Evolutionary conservation across 352 stramenopile genomes (phyloP), one percentile per base, ranked within the genome.

Genomic region (Globisporangium takayamanum): DNA sequence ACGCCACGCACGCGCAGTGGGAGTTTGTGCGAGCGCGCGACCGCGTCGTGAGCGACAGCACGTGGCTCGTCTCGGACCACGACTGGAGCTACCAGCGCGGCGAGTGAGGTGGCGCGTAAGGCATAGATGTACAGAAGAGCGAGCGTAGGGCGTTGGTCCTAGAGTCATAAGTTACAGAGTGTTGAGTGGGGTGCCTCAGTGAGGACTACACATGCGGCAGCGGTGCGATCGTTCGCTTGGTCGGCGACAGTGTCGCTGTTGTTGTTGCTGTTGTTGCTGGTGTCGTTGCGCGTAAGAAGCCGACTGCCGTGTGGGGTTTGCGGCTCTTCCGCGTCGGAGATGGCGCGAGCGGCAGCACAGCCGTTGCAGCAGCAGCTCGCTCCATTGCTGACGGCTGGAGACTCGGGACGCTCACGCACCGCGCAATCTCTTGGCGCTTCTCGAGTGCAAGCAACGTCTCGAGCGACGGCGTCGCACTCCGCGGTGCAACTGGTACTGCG

Each of bases 331-430:
- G 70, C 2, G 51, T 70, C 1, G 57, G 50, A 7, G 56, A 64
- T 3, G 48, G 61, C 0, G 49, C 51, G 18, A 51, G 49, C 18
- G 41, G 50, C 12, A 53, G 44, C 20, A 26, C 14, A 5, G 55
- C 37, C 2, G 52, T 44, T 6, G 70, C 64, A 14, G 68, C 66
- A 1, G 62, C 16, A 18, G 73, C 76, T 37, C 69, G 66, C 44
- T 89, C 76, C 79, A 89, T 87, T 0, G 76, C 68, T 15, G 74
- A 82, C 1, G 74, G 76, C 5, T 78, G 67, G 18, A 89, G 64
- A 48, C 64, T 76, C 39, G 79, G 79, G 18, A 89, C 79, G 16
- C 73, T 86, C 16, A 81, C 62, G 33, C 76, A 87, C 5, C 75
- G 72, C 10, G 59, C 47, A 28, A 89, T 73, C 44, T 87, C 73